Evolutionary conservation across 2,329 filamentous ascomycete species (phyloP), one percentile per base, ranked within the genome.

Genomic region (Epichloe aotearoae): DNA sequence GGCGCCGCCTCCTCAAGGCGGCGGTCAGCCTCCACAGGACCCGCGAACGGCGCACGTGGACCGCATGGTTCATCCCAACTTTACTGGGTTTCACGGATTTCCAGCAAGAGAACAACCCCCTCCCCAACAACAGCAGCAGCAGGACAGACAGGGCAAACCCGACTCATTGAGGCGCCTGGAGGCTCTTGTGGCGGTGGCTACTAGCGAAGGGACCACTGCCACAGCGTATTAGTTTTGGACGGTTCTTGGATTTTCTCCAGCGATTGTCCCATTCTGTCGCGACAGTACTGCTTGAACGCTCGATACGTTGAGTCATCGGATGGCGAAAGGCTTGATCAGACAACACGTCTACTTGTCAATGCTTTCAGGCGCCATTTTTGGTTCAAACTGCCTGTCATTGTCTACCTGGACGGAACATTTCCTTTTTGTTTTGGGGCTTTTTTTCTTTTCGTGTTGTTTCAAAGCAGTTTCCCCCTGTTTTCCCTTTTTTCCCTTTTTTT

Each of bases 11-110:
- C 66, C 69, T 14, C 66, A 68, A 17, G 69, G 65, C 5, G 61
- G 60, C 12, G 19, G 19, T 19, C 56, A 59, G 1, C 58, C 56
- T 1, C 53, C 58, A 14, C 60, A 63, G 20, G 64, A 67, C n/a
- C 54, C 59, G 3, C 62, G 66, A 34, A 62, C 64, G 33, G 67
- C 71, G 2, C 73, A 73, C 44, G 74, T 79, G 3, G 76, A 79
- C 40, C 72, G 76, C 15, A 78, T 80, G 63, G 69, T 77, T 4
- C 77, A 80, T 51, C 77, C 77, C 3, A 80, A 80, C 56, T 68
- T 79, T 42, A 72, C 59, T 34, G 70, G 68, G 3, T 79, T 79
- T 53, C 64, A 70, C 23, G 74, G 74, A 0, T 78, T 79, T 43
- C 76, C 75, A 0, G 60, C 62, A 5, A 59, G 63, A 40, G 66